phyloP scores from a whole-genome alignment of 352 stramenopile species.

The Pythium monospermum region DNA sequence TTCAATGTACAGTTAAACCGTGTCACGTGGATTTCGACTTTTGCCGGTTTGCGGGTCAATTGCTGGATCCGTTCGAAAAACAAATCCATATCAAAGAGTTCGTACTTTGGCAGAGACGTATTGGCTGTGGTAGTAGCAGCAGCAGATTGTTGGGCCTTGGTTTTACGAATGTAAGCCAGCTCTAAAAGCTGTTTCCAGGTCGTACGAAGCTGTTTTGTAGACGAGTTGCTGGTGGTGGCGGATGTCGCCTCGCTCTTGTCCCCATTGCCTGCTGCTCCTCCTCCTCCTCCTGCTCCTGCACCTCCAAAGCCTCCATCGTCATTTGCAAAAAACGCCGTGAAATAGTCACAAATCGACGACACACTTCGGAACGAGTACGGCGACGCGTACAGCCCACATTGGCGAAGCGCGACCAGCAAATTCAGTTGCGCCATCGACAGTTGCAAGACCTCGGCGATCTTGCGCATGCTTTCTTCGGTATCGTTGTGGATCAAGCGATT shows the following conservation, averaged over 20 bases:
- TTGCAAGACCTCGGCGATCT: constrained; percentile 40
- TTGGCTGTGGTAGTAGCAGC: too few species aligned
- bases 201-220: constrained; percentile 27
- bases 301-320: too few species aligned
- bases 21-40: constrained; percentile 42
- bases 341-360: constrained; percentile 57
- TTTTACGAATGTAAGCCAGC: constrained; percentile 58
- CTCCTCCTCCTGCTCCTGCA: constrained; percentile 29
- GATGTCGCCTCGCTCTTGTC: not conserved
- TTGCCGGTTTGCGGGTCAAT: constrained; percentile 44
- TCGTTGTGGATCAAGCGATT: constrained; percentile 35
- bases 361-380: constrained; percentile 45
- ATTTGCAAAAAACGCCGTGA: constrained; percentile 39
- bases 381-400: constrained; percentile 36
- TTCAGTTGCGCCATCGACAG: constrained; percentile 60
- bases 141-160: constrained; percentile 21
- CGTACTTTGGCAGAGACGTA: too few species aligned
- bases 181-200: constrained; percentile 55
- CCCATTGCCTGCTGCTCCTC: constrained; percentile 31
- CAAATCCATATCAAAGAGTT: constrained; percentile 56
- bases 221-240: too few species aligned
- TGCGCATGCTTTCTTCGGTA: constrained; percentile 41
- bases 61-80: constrained; percentile 48
- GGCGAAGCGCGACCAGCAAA: constrained; percentile 50
- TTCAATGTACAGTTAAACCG: constrained; percentile 59